phyloP scores from a whole-genome alignment of 1,284 basidiomycete species.

The Trametes pubescens region DNA sequence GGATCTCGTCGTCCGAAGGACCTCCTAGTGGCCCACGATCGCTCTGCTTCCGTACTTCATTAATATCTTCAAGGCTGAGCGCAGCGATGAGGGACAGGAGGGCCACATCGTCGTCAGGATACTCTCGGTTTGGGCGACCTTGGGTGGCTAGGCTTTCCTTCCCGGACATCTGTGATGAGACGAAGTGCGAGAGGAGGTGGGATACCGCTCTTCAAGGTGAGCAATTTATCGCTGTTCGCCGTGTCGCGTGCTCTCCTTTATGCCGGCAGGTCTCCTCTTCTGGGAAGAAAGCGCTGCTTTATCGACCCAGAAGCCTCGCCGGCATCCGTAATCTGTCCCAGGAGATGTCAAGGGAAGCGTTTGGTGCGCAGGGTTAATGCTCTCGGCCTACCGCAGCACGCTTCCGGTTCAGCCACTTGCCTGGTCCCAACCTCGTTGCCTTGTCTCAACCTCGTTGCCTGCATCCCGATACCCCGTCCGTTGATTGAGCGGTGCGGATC shows the following conservation, averaged over 20 bases:
- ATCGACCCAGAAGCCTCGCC: neutral
- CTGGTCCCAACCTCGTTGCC: conserved; percentile 11
- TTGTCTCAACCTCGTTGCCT: conserved; percentile 9
- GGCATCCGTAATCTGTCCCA: conserved; percentile 2
- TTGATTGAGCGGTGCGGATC: conserved; percentile 11
- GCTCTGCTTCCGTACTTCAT: conserved; percentile 42
- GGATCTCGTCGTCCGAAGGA: conserved; percentile 53
- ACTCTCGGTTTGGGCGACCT: neutral
- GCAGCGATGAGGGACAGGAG: conserved; percentile 35
- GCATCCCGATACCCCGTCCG: conserved; percentile 1
- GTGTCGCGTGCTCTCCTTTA: conserved; percentile 2
- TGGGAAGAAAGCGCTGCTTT: neutral
- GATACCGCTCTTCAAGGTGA: neutral
- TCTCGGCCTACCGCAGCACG: conserved; percentile 13
- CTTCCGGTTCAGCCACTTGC: neutral
- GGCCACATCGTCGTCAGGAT: conserved; percentile 4
- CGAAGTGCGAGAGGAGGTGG: neutral
- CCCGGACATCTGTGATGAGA: conserved; percentile 2
- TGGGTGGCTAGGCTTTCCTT: neutral
- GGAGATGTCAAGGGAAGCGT: neutral
- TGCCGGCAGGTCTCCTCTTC: conserved; percentile 1
- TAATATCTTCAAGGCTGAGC: conserved; percentile 50
- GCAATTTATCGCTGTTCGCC: neutral
- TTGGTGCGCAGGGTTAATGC: neutral
- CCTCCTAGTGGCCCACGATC: conserved; percentile 51